Percentiles rank a stretch among this genome's conserved stretches.
Conservation (phyloP, 495 filamentous ascomycete genomes). For the Xylaria telfairii region DNA sequence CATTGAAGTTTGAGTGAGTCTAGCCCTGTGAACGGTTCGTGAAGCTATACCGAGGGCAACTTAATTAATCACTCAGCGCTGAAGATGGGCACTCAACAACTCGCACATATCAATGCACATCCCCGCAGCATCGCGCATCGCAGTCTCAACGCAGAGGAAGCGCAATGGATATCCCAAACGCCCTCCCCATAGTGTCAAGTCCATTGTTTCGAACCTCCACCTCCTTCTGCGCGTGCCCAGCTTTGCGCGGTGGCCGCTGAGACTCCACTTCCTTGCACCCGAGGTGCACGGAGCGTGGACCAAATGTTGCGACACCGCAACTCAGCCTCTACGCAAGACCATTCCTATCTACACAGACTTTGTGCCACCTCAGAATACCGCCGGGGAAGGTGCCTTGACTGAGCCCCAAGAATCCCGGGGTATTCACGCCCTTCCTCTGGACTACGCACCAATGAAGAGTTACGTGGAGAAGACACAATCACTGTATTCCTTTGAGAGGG, state of each 20-base stretch:
- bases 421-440: conserved; percentile 66
- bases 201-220: conserved; percentile 76
- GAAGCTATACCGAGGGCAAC: neutral
- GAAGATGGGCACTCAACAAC: conserved; percentile 92
- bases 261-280: conserved; percentile 75
- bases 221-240: conserved; percentile 76
- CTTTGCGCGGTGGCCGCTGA: conserved; percentile 83
- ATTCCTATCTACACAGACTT: conserved; percentile 65
- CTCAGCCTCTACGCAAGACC: conserved; percentile 53
- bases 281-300: conserved; percentile 75
- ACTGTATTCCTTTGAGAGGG: conserved; percentile 64
- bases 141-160: conserved; percentile 44
- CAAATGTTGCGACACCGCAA: conserved; percentile 58
- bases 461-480: conserved; percentile 75
- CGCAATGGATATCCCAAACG: conserved; percentile 53
- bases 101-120: conserved; percentile 78
- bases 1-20: conserved; percentile 92
- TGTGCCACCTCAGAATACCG: conserved; percentile 26
- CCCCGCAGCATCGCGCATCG: conserved; percentile 59
- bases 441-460: conserved; percentile 67
- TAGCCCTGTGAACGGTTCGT: neutral
- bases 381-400: neutral
- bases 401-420: conserved; percentile 44
- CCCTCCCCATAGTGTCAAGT: conserved; percentile 63
- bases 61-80: conserved; percentile 24